Base-by-base conservation (phyloP, 2,329 filamentous ascomycete genomes). In the Sporothrix globosa region DNA sequence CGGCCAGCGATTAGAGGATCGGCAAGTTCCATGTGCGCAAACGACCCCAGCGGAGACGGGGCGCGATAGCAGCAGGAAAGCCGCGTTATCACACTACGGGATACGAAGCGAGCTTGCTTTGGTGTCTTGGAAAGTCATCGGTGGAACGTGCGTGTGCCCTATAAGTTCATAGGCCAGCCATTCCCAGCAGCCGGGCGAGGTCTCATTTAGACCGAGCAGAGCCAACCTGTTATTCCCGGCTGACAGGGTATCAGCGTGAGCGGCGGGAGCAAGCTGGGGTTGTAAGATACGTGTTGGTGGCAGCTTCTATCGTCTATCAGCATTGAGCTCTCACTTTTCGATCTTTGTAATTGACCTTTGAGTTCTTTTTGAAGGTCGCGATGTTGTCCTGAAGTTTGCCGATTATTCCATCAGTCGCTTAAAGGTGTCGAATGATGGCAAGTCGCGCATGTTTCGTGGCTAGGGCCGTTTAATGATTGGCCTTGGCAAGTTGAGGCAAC, bases 101-200 rank as follows among this genome's bases (percentile, higher is more conserved):
- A 11, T 17, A 13, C 34, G 14, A n/a, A n/a, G 17, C 9, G 6
- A 50, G 48, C 48, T n/a, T 50, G 48, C 48, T 21, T 21, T 19
- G 41, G 41, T 44, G 41, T 44, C 41, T 44, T 44, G 10, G 34
- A 34, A 34, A 34, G 41, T 14, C 41, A 44, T 14, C 11, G 11
- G 41, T 50, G 60, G 60, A 63, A 63, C 60, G 60, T 63, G 60
- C 13, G 21, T 63, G 13, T n/a, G n/a, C 60, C 21, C 60, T 11
- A n/a, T 50, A n/a, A 34, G 44, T 34, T 50, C 24, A 65, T 65
- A 65, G 61, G 61, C 44, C 21, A 44, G 58, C 39, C 34, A 9
- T 13, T 13, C n/a, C 39, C 58, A 63, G 21, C 21, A 13, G 39
- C 11, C 56, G 10, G 30, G 19, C 50, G 50, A 53, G n/a, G 50